phyloP scores from a whole-genome alignment of 768 basidiomycete genomes.

The Phlebiopsis gigantea region DNA sequence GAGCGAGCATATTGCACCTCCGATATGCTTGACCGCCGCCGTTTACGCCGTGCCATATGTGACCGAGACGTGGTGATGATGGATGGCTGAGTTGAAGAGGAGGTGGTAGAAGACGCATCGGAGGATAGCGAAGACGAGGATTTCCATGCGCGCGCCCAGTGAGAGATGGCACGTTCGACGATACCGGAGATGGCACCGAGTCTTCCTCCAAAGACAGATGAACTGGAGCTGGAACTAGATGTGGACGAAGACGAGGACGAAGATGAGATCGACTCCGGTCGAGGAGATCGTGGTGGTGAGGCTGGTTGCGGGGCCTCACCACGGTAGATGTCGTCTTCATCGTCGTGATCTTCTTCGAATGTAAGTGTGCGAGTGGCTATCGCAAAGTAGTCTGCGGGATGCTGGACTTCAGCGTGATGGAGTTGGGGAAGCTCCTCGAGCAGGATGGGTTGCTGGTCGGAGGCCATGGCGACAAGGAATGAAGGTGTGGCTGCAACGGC shows the following conservation, averaged over 20 bases:
- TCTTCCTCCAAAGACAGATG: constrained; percentile 28
- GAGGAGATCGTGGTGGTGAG: constrained; percentile 24
- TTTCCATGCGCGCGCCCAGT: constrained; percentile 59
- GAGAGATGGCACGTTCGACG: constrained; percentile 64
- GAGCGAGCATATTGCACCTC: constrained; percentile 50
- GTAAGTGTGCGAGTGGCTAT: neutral
- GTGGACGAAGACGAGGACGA: constrained; percentile 31
- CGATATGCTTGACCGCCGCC: constrained; percentile 42
- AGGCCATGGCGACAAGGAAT: neutral
- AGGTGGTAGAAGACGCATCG: constrained; percentile 37
- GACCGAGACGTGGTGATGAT: constrained; percentile 28
- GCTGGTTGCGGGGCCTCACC: constrained; percentile 33
- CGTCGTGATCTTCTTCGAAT: constrained; percentile 16
- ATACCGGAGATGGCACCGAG: constrained; percentile 42
- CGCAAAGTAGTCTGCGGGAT: constrained; percentile 9
- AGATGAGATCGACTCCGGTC: constrained; percentile 25
- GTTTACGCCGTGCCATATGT: constrained; percentile 32
- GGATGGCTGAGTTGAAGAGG: constrained; percentile 28
- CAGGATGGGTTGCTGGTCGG: neutral
- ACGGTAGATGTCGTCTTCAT: constrained; percentile 56
- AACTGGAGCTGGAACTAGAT: constrained; percentile 34
- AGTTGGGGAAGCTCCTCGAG: neutral
- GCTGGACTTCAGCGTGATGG: neutral
- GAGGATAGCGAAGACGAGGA: constrained; percentile 30
- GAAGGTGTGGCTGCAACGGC: neutral